These are phyloP conservation scores for Teratosphaeria viscida DNA, from an alignment of 2,329 filamentous ascomycete genomes.

Conservation along the genomic window DNA sequence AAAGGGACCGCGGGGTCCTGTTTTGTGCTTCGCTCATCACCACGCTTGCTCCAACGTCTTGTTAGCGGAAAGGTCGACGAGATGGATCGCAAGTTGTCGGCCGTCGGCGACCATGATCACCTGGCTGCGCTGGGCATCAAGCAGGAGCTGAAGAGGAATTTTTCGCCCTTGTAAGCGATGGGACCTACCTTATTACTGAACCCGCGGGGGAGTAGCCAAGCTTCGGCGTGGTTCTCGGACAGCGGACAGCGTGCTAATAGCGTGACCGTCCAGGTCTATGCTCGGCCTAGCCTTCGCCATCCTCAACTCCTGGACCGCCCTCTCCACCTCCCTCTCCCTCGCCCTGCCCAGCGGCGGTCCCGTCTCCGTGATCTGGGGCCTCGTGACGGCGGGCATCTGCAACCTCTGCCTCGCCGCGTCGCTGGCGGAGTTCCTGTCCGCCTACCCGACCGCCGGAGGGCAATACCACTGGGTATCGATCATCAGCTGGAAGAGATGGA, in stretches of 20 bases:
- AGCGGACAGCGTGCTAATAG: background rate
- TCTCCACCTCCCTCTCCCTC: slow-evolving; percentile 48
- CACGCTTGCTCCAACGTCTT: background rate
- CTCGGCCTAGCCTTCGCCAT: slow-evolving; percentile 53
- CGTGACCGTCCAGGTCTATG: slow-evolving; percentile 29
- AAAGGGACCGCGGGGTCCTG: background rate
- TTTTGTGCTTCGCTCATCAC: background rate
- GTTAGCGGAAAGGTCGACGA: background rate
- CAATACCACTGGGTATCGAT: slow-evolving; percentile 61
- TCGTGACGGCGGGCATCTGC: slow-evolving; percentile 48
- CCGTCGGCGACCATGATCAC: slow-evolving; percentile 35
- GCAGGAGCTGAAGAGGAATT: slow-evolving; percentile 48
- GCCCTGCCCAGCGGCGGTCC: slow-evolving; percentile 62
- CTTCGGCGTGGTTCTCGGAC: background rate
- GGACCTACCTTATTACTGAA: background rate
- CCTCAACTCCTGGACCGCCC: slow-evolving; percentile 53
- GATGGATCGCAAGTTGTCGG: slow-evolving; percentile 2
- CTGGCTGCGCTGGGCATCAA: slow-evolving; percentile 48
- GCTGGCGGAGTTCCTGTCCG: slow-evolving; percentile 56
- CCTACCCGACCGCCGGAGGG: slow-evolving; percentile 31
- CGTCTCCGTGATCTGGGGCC: slow-evolving; percentile 62
- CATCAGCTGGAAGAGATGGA: slow-evolving; percentile 50
- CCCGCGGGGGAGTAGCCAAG: background rate
- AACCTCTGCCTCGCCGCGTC: slow-evolving; percentile 60
- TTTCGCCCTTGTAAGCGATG: slow-evolving; percentile 35